A percentile compares a stretch with the other conserved stretches of the same genome.
Conservation (phyloP, 148 eudicot species). For the Hydrangea macrophylla region DNA sequence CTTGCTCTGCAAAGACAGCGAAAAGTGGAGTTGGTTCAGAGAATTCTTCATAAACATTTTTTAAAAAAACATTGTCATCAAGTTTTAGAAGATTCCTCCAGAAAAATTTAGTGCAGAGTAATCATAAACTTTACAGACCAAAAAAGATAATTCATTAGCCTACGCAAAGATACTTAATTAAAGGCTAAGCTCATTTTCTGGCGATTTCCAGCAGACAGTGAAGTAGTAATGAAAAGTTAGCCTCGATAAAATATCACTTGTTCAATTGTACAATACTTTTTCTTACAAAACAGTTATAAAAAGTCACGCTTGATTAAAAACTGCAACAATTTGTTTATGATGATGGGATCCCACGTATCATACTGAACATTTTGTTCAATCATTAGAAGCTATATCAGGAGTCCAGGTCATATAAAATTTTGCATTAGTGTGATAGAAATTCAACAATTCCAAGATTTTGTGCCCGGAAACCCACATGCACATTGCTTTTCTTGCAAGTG, state of each 20-base stretch:
- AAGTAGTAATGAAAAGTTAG: no score
- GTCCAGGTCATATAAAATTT: not conserved
- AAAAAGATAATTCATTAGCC: no score
- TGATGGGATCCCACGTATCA: not conserved
- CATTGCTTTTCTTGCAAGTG: not conserved
- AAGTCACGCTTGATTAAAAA: no score
- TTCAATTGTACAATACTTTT: no score
- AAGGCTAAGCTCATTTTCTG: no score
- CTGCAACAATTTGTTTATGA: no score
- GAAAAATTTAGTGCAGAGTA: no score
- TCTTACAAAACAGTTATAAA: no score
- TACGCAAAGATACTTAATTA: no score
- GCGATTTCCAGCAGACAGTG: no score
- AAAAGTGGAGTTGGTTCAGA: not conserved
- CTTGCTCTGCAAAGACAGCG: conserved; percentile 58
- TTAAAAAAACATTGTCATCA: not conserved
- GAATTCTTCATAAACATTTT: not conserved
- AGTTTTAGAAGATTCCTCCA: not conserved
- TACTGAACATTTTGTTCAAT: not conserved
- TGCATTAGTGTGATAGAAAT: not conserved
- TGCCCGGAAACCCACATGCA: not conserved
- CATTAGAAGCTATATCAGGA: not conserved
- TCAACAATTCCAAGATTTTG: not conserved
- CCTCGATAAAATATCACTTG: no score
- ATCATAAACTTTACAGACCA: no score